Evolutionary conservation across 2,329 filamentous ascomycete genomes (phyloP), one percentile per base, ranked within the genome.

Genomic region (Nemania abortiva): DNA sequence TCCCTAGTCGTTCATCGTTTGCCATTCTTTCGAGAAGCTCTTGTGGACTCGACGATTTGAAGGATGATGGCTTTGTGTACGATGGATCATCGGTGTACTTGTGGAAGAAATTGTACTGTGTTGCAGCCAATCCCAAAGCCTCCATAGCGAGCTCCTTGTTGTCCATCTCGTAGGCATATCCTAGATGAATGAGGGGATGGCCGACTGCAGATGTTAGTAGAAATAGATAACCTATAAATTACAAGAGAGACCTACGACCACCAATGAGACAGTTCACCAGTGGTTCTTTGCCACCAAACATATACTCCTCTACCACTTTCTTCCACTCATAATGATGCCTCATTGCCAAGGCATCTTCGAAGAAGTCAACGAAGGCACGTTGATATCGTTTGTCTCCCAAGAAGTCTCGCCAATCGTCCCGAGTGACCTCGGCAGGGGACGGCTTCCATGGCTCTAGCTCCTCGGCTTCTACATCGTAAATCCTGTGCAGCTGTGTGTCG

Each of bases 121-220:
- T 82, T 9, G 87, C 84, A 0, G 90, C 85, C 70, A 97, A 84
- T 0, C 89, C 90, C 0, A 99, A 86, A 0, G 94, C 92, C 83
- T 99, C 96, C 81, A 97, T 96, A 56, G 91, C 95, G 22, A 98
- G 79, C 72, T 97, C 95, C 67, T 91, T 92, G 74, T 88, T 96
- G 70, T 92, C 89, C 75, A 98, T 86, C 82, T 99, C 95, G 77
- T 92, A 95, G 10, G 94, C 96, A 78, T 97, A 98, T n/a, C 90
- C 95, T 2, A 99, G 86, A 76, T 98, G 96, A 67, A 98, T 96
- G n/a, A 98, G 84, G 1, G 95, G 93, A 76, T 98, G 93, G 20
- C 92, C 95, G 69, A 97, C 92, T 95, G 72, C 4, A 29, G 64
- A 29, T 59, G 72, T 82, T 61, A 83, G 79, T 68, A 54, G 24